These are phyloP conservation scores for Aphanomyces astaci DNA, from an alignment of 352 stramenopile species.

Conservation along the genomic window DNA sequence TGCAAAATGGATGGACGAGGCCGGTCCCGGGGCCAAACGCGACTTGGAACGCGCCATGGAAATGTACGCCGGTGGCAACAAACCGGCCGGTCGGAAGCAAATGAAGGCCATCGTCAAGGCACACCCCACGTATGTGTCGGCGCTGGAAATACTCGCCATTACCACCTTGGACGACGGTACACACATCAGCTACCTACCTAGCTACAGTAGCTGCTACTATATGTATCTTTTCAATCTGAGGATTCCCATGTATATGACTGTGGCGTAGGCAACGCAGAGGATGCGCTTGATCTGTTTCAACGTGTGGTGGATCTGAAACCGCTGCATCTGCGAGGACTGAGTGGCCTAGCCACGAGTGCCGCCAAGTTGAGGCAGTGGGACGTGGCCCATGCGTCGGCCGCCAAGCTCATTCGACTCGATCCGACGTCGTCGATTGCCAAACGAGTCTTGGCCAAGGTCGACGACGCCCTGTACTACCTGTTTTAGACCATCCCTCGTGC, in stretches of 20 bases:
- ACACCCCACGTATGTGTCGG: slow-evolving; percentile 53
- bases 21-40: slow-evolving; percentile 34
- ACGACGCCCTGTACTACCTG: slow-evolving; percentile 18
- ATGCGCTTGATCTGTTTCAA: slow-evolving; percentile 51
- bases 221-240: background rate
- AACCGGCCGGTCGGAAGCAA: slow-evolving; percentile 31
- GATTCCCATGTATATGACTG: background rate
- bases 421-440: slow-evolving; percentile 29
- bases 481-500: background rate
- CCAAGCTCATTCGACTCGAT: slow-evolving; percentile 50
- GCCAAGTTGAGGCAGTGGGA: slow-evolving; percentile 57
- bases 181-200: too few relatives aligned
- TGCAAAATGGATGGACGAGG: slow-evolving; percentile 61
- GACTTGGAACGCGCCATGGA: slow-evolving; percentile 38
- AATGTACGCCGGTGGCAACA: slow-evolving; percentile 24
- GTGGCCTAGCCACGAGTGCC: slow-evolving; percentile 64
- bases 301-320: slow-evolving; percentile 57
- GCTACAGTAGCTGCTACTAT: too few relatives aligned
- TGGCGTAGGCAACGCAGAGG: slow-evolving; percentile 37
- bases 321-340: slow-evolving; percentile 58
- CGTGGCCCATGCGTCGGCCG: slow-evolving; percentile 43
- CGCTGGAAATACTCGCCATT: slow-evolving; percentile 67
- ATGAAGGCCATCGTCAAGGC: slow-evolving; percentile 41
- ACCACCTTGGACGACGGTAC: slow-evolving; percentile 49
- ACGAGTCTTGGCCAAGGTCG: slow-evolving; percentile 19